Conservation (phyloP, 306 rosid species). For the Citrullus mucosospermus region DNA sequence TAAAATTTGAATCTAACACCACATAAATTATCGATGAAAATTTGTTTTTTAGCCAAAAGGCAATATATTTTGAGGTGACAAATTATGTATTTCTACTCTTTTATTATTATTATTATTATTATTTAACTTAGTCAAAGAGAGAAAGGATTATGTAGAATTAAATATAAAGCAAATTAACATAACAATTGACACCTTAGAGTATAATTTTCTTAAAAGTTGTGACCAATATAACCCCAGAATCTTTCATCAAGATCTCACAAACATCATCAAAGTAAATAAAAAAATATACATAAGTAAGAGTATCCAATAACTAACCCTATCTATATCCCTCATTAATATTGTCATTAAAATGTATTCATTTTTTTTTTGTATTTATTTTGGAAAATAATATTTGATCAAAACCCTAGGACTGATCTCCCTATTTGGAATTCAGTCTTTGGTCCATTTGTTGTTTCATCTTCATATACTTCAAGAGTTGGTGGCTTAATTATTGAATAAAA, state of each 20-base stretch:
- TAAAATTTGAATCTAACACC: background rate
- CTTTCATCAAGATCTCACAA: background rate
- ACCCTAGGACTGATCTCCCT: conserved; percentile 1
- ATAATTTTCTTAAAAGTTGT: background rate
- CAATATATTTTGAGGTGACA: background rate
- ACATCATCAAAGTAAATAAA: background rate
- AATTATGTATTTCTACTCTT: background rate
- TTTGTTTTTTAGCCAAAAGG: background rate
- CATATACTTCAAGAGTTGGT: background rate
- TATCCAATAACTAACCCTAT: background rate
- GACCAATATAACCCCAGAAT: background rate
- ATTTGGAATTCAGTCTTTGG: background rate
- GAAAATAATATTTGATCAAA: background rate
- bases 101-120: too few relatives aligned
- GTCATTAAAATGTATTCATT: background rate
- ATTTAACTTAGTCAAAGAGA: background rate
- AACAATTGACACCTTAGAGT: background rate
- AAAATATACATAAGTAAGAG: background rate
- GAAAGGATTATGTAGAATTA: background rate
- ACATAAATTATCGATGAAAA: too few relatives aligned
- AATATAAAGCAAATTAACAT: background rate
- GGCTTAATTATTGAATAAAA: background rate
- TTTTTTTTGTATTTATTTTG: background rate
- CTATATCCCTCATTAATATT: background rate
- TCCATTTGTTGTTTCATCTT: background rate